Base-by-base conservation (phyloP, 2,329 filamentous ascomycete genomes). In the Daldinia eschscholtzii region DNA sequence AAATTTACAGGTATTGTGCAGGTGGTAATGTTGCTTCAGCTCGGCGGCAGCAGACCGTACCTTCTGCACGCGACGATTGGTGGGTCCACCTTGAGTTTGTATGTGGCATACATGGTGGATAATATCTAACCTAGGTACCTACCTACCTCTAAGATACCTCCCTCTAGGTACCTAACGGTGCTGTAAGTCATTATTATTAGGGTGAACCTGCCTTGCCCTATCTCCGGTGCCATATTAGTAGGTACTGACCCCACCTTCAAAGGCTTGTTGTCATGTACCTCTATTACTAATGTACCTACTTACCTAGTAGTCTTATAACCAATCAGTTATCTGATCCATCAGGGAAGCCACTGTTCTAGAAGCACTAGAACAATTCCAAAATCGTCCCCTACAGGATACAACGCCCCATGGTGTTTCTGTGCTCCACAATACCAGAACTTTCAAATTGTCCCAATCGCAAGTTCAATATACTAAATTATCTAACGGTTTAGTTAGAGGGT, bases 41-140 rank as follows among this genome's bases (percentile, higher is more conserved):
- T 65, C 44, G 13, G 61, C 61, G 56, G 56, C 46, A 65, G 56
- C 48, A 58, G n/a, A 57, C 18, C 13, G 53, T 57, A 10, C 42
- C 28, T 60, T 65, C 62, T 61, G 42, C 65, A 70, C 68, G 68
- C 68, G 68, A 68, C 53, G 59, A 70, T 67, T 70, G 65, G 68
- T 64, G 35, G 59, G 48, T 61, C 39, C 30, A 57, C 57, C 33
- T 67, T 56, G n/a, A 65, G 44, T 50, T 13, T 9, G 20, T 42
- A 42, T 18, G n/a, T 33, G 9, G 33, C 6, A 35, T 35, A 35
- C 33, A 35, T 35, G 33, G 33, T 35, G 33, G 33, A 35, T 35
- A 35, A 6, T 35, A 35, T 2, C 7, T 35, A 35, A 26, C 18
- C 18, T 50, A 52, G n/a, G n/a, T n/a, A 6, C 26, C 15, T 33